Percentiles rank a stretch among this genome's conserved stretches.
Evolutionary conservation across 805 yeast species (phyloP).

Genomic region (Wickerhamomyces xylosicus): DNA sequence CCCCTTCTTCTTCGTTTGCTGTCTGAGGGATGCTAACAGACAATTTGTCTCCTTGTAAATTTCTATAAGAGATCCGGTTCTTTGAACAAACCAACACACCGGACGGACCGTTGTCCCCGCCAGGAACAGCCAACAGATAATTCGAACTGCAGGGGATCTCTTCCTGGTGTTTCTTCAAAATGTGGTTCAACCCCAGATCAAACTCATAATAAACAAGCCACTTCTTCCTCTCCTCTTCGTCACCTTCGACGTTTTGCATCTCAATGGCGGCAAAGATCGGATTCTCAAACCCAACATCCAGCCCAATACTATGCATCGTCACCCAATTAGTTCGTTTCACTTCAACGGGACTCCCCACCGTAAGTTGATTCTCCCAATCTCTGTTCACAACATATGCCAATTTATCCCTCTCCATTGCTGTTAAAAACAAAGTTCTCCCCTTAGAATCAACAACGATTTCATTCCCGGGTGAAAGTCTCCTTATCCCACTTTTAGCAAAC

Average conservation of each 20-base stretch:
- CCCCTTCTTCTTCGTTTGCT: slow-evolving; percentile 7
- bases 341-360: slow-evolving; percentile 67
- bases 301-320: slow-evolving; percentile 41
- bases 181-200: slow-evolving; percentile 78
- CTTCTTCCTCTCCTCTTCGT: slow-evolving; percentile 17
- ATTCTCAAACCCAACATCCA: slow-evolving; percentile 74
- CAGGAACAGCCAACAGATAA: slow-evolving; percentile 59
- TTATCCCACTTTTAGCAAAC: slow-evolving; percentile 60
- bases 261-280: slow-evolving; percentile 83
- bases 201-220: slow-evolving; percentile 63
- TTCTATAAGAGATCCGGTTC: slow-evolving; percentile 41
- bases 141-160: slow-evolving; percentile 32
- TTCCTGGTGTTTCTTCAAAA: slow-evolving; percentile 41
- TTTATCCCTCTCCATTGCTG: slow-evolving; percentile 67
- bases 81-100: slow-evolving; percentile 61
- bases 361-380: slow-evolving; percentile 33
- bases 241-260: slow-evolving; percentile 34
- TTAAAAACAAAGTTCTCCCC: slow-evolving; percentile 57
- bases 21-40: slow-evolving; percentile 50
- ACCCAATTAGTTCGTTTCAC: slow-evolving; percentile 43
- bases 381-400: slow-evolving; percentile 56
- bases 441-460: slow-evolving; percentile 61
- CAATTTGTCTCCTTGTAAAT: slow-evolving; percentile 25
- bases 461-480: slow-evolving; percentile 70
- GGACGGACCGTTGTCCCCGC: slow-evolving; percentile 56